Base-by-base conservation (phyloP, 78 protist genomes). In the Tieghemostelium lacteum region DNA sequence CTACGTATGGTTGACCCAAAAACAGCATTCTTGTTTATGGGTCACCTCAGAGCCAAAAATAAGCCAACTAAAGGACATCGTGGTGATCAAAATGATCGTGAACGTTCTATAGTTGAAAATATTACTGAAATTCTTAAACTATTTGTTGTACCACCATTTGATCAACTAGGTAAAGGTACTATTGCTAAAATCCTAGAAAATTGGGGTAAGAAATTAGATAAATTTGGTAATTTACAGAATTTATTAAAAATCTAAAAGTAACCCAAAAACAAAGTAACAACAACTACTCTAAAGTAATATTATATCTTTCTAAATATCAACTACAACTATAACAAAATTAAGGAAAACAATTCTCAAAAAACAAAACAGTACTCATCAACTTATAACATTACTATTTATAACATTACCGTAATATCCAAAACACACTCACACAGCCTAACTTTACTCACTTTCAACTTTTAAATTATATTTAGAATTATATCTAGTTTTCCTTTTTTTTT, bases 131-230 rank as follows among this genome's bases (percentile, higher is more conserved):
- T 83, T 71, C 61, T 83, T 14, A 83, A 83, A 83, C 22, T 83
- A 58, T 83, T 83, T 62, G 58, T 83, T 2, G 91, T 83, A 4
- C 91, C 91, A 20, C 91, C 91, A 31, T 83, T 83, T 62, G 91
- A 83, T 83, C 91, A 83, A 69, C 42, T 83, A 10, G 91, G 91
- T 29, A 83, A 83, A 58, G 91, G 91, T 69, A 55, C 73, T 36
- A 78, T 83, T 22, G 91, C 91, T 22, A 69, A 69, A 52, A 69
- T 69, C 0, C 39, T 83, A 26, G 91, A 83, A 60, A 83, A 58
- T 58, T 83, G 91, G 91, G 91, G 91, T 69, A 83, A 69, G 34
- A 83, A 83, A 69, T 60, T 83, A 61, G 91, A 83, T 83, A 52
- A 64, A 60, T 69, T 58, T 58, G 91, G 91, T 60, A 83, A 83